Base-by-base conservation (phyloP, 2,329 filamentous ascomycete genomes). In the Nigrospora oryzae region DNA sequence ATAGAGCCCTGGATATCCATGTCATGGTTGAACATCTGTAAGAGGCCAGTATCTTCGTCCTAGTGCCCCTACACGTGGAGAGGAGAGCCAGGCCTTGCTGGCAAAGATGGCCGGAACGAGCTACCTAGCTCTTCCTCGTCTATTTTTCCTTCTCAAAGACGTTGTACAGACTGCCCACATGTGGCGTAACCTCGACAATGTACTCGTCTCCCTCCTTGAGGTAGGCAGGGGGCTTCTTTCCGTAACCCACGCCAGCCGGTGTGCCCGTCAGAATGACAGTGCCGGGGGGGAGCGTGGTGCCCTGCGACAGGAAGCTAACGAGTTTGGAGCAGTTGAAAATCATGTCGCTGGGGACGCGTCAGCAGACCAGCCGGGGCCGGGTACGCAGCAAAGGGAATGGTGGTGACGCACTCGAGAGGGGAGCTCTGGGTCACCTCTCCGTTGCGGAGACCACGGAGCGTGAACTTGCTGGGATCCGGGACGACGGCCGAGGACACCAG, bases 391-490 rank as follows among this genome's bases (percentile, higher is more conserved):
- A n/a, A n/a, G n/a, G n/a, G n/a, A 15, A 15, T 2, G 23, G 12
- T 3, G 2, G 15, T 28, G 28, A 49, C 58, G 51, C 46, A 63
- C 60, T 56, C 51, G 6, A 57, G 46, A 11, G 46, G 49, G 30
- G 56, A 67, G 46, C 71, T 68, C 56, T 79, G 76, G 55, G 78
- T 58, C 12, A 73, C 66, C 30, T 67, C 63, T 12, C 70, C 73
- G 51, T 78, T 78, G 63, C 74, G 69, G 16, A 68, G 44, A 6
- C 70, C 69, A 23, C 64, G 62, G 43, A 75, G 53, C 4, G 57
- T 51, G 30, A 75, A 55, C 47, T 59, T 58, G 4, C 61, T 59
- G 3, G 66, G 64, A 50, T 75, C 67, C 3, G 64, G 59, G 38
- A 75, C 57, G 2, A 64, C 48, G 4, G 60, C 54, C 17, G 63